Base-by-base conservation (phyloP, 805 yeast genomes). In the Metschnikowia arizonensis region DNA sequence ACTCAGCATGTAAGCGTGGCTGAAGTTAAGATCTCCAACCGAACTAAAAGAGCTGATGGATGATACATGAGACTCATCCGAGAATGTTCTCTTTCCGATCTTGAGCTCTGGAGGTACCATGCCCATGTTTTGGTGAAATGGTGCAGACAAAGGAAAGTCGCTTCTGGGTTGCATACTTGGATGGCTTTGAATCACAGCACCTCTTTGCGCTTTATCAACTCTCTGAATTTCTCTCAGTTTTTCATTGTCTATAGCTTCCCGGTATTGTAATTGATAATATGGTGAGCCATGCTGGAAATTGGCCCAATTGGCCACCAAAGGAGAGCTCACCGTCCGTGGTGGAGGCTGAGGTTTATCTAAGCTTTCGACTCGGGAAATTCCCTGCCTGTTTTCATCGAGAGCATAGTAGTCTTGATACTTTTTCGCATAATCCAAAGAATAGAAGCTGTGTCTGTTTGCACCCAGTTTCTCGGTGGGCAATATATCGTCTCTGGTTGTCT, bases 41-140 rank as follows among this genome's bases (percentile, higher is more conserved):
- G 72, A 61, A 47, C 69, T 65, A 45, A 66, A 63, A 0, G 69
- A 61, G 47, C 71, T 65, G 10, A 68, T 64, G 0, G 73, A 64
- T 4, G 72, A 66, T 1, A 65, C 69, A 15, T 56, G 59, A 1
- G 73, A 66, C 42, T 69, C 64, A 26, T 57, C 73, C 35, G 73
- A 67, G 46, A 66, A 64, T 9, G 58, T 58, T 41, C 74, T 47
- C 35, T 54, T 56, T 32, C 45, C 50, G 9, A 55, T 49, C 15
- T 36, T 45, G 30, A 51, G 50, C 28, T 36, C 48, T 9, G 40
- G 10, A 4, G 45, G 25, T 5, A 36, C 48, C 30, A 52, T 47
- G 48, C 50, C 48, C 40, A 59, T 49, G 19, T 46, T 41, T 21
- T 47, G 54, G 15, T 45, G 50, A 21, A 42, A 38, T 2, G 53